Conservation (phyloP, 148 eudicot genomes). For the Camellia sinensis region DNA sequence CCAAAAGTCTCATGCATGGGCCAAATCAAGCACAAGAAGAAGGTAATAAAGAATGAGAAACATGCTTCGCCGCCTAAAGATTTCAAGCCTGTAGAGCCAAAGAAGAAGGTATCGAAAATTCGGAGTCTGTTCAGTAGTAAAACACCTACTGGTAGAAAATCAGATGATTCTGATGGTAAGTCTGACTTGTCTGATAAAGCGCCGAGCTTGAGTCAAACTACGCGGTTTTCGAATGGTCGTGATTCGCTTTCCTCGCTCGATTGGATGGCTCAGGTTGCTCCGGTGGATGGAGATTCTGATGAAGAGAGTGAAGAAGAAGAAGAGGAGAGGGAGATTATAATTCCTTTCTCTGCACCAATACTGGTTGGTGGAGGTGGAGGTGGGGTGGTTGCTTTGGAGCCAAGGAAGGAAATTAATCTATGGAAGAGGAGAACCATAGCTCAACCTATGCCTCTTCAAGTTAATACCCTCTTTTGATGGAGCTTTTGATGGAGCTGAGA, state of each 20-base stretch:
- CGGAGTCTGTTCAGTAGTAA: conserved; percentile 15
- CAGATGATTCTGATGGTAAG: neutral
- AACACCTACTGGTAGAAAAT: neutral
- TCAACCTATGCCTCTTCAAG: conserved; percentile 66
- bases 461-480: conserved; percentile 2
- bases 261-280: conserved; percentile 66
- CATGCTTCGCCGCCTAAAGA: conserved; percentile 14
- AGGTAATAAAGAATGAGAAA: conserved; percentile 23
- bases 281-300: conserved; percentile 35
- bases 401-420: conserved; percentile 74
- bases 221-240: conserved; percentile 65
- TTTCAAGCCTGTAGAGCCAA: conserved; percentile 1
- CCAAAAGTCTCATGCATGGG: conserved; percentile 93
- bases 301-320: conserved; percentile 45
- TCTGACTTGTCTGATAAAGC: conserved; percentile 10
- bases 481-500: neutral
- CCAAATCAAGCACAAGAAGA: conserved; percentile 65
- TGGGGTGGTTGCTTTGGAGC: conserved; percentile 24
- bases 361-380: conserved; percentile 22
- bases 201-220: conserved; percentile 61
- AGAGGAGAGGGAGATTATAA: conserved; percentile 33
- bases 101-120: conserved; percentile 6
- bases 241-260: conserved; percentile 53
- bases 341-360: conserved; percentile 66
- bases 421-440: conserved; percentile 87